These are phyloP conservation scores for Alliaria petiolata DNA, from an alignment of 345 rosid genomes.

Conservation along the genomic window DNA sequence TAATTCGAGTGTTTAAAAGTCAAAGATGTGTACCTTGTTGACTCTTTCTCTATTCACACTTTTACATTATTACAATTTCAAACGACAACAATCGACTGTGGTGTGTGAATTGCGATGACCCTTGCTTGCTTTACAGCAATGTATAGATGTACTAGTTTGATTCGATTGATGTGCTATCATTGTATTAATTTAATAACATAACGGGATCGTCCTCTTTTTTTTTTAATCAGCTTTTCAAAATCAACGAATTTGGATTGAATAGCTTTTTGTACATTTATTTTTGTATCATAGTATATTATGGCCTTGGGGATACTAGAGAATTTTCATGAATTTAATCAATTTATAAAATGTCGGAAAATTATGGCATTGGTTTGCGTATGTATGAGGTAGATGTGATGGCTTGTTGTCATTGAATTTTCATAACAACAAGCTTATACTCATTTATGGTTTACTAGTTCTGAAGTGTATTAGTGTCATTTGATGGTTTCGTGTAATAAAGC, in stretches of 20 bases:
- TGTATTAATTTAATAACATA: neutral
- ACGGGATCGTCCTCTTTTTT: neutral
- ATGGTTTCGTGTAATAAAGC: neutral
- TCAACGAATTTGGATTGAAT: neutral
- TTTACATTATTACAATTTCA: neutral
- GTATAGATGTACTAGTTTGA: neutral
- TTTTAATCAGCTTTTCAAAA: neutral
- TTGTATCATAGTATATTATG: neutral
- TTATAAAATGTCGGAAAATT: neutral
- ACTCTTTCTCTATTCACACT: conserved; percentile 15
- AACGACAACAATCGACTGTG: neutral
- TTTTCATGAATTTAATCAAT: neutral
- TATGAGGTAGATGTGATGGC: conserved; percentile 11
- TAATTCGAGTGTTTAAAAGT: conserved; percentile 10
- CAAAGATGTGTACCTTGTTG: conserved; percentile 13
- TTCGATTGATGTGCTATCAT: neutral
- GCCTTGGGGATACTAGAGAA: neutral
- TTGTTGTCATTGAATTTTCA: neutral
- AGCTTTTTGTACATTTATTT: neutral
- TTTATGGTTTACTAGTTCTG: neutral
- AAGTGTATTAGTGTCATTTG: neutral
- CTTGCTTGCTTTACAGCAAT: neutral
- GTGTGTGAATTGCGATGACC: neutral
- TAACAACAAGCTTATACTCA: neutral
- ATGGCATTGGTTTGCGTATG: conserved; percentile 8